Evolutionary conservation across 768 basidiomycete species (phyloP).

Genomic region (Lentinus tigrinus): DNA sequence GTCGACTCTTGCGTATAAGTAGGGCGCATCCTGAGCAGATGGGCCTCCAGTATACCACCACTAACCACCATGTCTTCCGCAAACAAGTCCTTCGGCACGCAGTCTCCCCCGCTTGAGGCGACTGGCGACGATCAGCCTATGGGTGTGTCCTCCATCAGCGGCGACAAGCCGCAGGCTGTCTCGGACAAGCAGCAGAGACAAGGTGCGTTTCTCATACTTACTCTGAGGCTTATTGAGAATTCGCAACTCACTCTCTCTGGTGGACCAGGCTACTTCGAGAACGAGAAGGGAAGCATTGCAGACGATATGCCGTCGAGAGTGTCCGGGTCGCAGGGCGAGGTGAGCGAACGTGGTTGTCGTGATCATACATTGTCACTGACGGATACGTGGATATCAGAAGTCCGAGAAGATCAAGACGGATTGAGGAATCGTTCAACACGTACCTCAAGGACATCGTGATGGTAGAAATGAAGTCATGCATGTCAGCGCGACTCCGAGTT

Average conservation of each 20-base stretch:
- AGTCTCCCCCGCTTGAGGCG: constrained; percentile 56
- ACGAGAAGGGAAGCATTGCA: neutral
- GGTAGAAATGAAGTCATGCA: too few relatives aligned
- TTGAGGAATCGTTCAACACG: too few relatives aligned
- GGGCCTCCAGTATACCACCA: neutral
- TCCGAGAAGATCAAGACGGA: constrained; percentile 11
- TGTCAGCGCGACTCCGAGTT: too few relatives aligned
- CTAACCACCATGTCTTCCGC: constrained; percentile 19
- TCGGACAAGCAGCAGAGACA: constrained; percentile 44
- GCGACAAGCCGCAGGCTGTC: constrained; percentile 33
- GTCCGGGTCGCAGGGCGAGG: neutral
- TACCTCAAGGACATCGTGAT: too few relatives aligned
- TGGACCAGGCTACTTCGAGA: constrained; percentile 8
- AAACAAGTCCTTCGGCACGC: constrained; percentile 39
- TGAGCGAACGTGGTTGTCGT: neutral
- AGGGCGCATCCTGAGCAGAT: neutral
- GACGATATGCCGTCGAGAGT: neutral
- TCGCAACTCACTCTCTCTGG: neutral
- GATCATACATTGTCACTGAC: neutral
- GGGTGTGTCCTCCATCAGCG: constrained; percentile 43
- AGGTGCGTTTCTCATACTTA: constrained; percentile 30
- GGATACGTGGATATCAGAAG: neutral
- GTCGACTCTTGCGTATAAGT: neutral
- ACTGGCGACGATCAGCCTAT: constrained; percentile 46
- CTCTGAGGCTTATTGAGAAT: too few relatives aligned